Evolutionary conservation across 306 rosid species (phyloP).

Genomic region (Crotalaria pallida): DNA sequence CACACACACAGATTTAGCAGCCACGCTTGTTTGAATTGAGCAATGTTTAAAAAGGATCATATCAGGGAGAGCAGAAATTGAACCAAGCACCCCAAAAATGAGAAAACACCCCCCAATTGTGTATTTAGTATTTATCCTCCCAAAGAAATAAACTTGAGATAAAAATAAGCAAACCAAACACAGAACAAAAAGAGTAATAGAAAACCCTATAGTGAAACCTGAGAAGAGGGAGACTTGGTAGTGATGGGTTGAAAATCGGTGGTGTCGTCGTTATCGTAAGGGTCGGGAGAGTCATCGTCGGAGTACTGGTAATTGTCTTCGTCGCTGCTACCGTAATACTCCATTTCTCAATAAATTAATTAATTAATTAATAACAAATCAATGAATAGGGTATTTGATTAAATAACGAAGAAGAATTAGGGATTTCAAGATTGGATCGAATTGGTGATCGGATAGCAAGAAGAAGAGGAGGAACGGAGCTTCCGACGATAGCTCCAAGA

Average conservation of each 20-base stretch:
- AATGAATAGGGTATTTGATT: no score
- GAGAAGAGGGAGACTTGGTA: slow-evolving; percentile 54
- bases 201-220: slow-evolving; percentile 41
- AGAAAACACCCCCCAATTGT: background rate
- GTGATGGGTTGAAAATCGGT: slow-evolving; percentile 32
- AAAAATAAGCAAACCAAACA: no score
- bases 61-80: background rate
- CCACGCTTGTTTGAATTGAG: background rate
- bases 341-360: slow-evolving; percentile 30
- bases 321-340: slow-evolving; percentile 49
- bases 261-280: slow-evolving; percentile 48
- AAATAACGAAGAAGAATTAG: background rate
- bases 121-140: no score
- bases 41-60: background rate
- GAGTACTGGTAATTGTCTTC: slow-evolving; percentile 59
- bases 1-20: background rate
- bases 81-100: background rate
- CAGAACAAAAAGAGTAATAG: background rate
- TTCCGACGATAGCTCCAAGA: slow-evolving; percentile 25
- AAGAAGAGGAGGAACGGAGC: background rate
- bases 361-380: background rate
- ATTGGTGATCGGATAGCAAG: slow-evolving; percentile 23
- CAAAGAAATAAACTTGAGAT: no score
- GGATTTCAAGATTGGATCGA: slow-evolving; percentile 28
- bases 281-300: slow-evolving; percentile 58